A percentile compares a stretch with the other conserved stretches of the same genome.
Evolutionary conservation across 345 rosid genomes (phyloP).

Genomic region (Combretum micranthum): DNA sequence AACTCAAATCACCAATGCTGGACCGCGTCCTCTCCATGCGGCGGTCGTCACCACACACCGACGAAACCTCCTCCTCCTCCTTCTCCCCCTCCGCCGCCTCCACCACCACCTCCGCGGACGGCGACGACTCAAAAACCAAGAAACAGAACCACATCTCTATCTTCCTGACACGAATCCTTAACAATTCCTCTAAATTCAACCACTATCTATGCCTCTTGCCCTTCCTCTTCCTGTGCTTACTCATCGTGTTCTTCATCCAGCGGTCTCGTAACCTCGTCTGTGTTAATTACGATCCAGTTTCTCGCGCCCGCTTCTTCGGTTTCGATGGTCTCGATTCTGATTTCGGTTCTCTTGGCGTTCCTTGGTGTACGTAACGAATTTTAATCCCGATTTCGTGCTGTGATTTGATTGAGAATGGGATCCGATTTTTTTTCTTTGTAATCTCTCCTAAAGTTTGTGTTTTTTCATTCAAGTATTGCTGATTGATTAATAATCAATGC

Average conservation of each 20-base stretch:
- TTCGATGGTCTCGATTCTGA: slow-evolving; percentile 79
- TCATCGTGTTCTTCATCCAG: slow-evolving; percentile 26
- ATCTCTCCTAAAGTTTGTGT: too few species aligned
- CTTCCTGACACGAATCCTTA: slow-evolving; percentile 25
- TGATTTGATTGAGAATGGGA: slow-evolving; percentile 8
- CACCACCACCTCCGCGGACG: slow-evolving; percentile 12
- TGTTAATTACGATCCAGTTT: slow-evolving; percentile 51
- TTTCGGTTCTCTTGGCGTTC: slow-evolving; percentile 91
- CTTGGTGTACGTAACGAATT: slow-evolving; percentile 95
- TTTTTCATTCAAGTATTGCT: too few species aligned
- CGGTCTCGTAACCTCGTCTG: slow-evolving; percentile 62
- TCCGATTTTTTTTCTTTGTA: slow-evolving; percentile 10
- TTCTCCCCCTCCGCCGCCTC: slow-evolving; percentile 11
- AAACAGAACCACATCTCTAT: slow-evolving; percentile 41
- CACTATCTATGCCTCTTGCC: slow-evolving; percentile 46
- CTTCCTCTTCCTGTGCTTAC: slow-evolving; percentile 12
- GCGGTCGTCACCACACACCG: slow-evolving; percentile 35
- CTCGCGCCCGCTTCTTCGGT: slow-evolving; percentile 68
- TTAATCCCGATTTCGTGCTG: not conserved
- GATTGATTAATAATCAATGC: not conserved
- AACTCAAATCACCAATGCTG: slow-evolving; percentile 19
- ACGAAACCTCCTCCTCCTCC: slow-evolving; percentile 3
- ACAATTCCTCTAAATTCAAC: slow-evolving; percentile 39
- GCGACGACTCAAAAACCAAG: slow-evolving; percentile 63
- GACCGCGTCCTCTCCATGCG: slow-evolving; percentile 59